These are phyloP conservation scores for Ceriops decandra DNA, from an alignment of 345 rosid genomes.

Conservation along the genomic window DNA sequence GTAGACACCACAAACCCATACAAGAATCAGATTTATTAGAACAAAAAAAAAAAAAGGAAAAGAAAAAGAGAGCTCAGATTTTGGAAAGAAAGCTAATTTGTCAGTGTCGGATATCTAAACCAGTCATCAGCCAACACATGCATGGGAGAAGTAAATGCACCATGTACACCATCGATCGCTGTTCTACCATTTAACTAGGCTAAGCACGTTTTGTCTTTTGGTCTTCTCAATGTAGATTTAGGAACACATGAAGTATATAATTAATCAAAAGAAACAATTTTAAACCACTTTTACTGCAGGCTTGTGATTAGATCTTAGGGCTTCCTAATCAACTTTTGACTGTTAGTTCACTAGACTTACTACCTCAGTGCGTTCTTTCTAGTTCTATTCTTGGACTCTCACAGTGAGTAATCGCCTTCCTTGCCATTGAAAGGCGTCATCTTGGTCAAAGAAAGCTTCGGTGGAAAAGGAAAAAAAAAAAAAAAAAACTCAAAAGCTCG, in stretches of 20 bases:
- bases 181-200: neutral
- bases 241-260: neutral
- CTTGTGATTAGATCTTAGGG: conserved; percentile 28
- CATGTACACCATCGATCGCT: neutral
- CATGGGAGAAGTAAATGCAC: neutral
- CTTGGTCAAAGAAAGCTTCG: conserved; percentile 21
- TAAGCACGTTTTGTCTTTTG: neutral
- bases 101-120: conserved; percentile 10
- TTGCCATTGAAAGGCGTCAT: conserved; percentile 14
- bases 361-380: neutral
- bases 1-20: conserved; percentile 1
- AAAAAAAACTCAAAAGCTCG: conserved; percentile 7
- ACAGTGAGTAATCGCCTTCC: conserved; percentile 4
- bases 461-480: neutral
- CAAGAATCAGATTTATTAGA: conserved; percentile 9
- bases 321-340: neutral
- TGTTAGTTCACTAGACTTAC: neutral
- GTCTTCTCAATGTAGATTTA: conserved; percentile 8
- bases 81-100: conserved; percentile 21
- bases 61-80: conserved; percentile 2
- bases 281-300: neutral
- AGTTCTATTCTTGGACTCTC: conserved; percentile 11
- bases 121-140: neutral
- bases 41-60: too few relatives aligned
- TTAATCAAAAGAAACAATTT: neutral